A percentile compares a stretch with the other conserved stretches of the same genome.
phyloP scores from a whole-genome alignment of 306 rosid genomes.

The Carpinus fangiana region DNA sequence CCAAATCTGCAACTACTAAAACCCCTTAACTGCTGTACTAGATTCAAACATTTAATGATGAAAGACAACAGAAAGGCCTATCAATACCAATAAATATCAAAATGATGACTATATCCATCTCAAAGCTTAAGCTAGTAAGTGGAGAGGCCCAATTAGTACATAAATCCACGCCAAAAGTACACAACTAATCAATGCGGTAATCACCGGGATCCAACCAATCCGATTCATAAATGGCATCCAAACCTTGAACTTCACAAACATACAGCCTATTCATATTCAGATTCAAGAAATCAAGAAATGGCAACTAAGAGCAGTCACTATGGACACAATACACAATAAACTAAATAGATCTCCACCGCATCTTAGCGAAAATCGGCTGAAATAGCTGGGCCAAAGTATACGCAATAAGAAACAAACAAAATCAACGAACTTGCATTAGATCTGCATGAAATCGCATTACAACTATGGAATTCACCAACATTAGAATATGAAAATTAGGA shows the following conservation, averaged over 20 bases:
- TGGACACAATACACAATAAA: background rate
- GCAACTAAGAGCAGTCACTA: background rate
- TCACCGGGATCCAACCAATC: background rate
- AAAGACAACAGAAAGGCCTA: background rate
- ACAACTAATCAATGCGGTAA: background rate
- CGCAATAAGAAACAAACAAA: background rate
- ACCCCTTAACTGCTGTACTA: background rate
- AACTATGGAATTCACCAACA: background rate
- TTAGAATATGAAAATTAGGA: background rate
- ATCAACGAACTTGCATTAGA: background rate
- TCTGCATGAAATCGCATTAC: background rate
- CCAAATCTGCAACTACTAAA: background rate
- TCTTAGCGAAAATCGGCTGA: background rate
- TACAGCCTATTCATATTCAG: background rate
- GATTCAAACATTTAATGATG: background rate
- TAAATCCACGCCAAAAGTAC: background rate
- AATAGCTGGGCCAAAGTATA: background rate
- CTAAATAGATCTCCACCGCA: slow-evolving; percentile 4
- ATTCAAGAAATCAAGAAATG: background rate
- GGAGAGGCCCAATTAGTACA: background rate
- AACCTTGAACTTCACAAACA: background rate
- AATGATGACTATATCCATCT: background rate
- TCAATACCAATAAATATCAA: background rate
- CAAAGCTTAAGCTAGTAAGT: background rate
- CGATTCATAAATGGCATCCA: background rate